These are phyloP conservation scores for Cutaneotrichosporon sp. DNA, from an alignment of 1,284 basidiomycete genomes.

Conservation along the genomic window DNA sequence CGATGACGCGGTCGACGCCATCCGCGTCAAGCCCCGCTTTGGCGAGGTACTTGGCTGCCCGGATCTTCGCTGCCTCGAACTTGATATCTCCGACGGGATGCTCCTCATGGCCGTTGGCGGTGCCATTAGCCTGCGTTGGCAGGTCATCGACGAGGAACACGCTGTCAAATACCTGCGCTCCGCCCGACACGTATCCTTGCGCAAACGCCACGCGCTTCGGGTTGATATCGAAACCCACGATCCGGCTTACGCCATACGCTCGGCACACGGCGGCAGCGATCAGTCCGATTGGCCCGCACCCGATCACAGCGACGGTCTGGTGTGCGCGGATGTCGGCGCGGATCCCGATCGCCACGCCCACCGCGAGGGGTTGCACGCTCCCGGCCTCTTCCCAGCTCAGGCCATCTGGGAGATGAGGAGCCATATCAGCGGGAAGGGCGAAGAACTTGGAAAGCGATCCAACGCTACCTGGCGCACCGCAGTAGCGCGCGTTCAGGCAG, in stretches of 20 bases:
- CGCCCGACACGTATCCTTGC: constrained; percentile 60
- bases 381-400: constrained; percentile 55
- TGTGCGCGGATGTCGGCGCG: constrained; percentile 44
- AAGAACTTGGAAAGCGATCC: constrained; percentile 45
- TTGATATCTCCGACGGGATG: constrained; percentile 40
- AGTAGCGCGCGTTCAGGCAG: constrained; percentile 45
- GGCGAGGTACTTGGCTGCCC: constrained; percentile 33
- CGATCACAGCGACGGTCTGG: constrained; percentile 48
- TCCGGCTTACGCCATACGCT: constrained; percentile 53
- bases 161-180: constrained; percentile 45
- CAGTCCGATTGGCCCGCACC: constrained; percentile 55
- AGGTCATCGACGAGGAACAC: constrained; percentile 40
- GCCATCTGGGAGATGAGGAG: constrained; percentile 51
- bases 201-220: constrained; percentile 81
- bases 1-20: constrained; percentile 63
- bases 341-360: constrained; percentile 48
- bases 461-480: constrained; percentile 46
- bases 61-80: constrained; percentile 43
- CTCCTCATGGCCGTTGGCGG: constrained; percentile 32
- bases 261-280: constrained; percentile 55
- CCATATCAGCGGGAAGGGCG: constrained; percentile 50
- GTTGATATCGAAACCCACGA: constrained; percentile 65
- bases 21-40: constrained; percentile 45
- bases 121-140: constrained; percentile 14
- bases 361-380: constrained; percentile 83